Evolutionary conservation across 2,329 filamentous ascomycete species (phyloP), one percentile per base, ranked within the genome.

Genomic region (Grosmannia huntii): DNA sequence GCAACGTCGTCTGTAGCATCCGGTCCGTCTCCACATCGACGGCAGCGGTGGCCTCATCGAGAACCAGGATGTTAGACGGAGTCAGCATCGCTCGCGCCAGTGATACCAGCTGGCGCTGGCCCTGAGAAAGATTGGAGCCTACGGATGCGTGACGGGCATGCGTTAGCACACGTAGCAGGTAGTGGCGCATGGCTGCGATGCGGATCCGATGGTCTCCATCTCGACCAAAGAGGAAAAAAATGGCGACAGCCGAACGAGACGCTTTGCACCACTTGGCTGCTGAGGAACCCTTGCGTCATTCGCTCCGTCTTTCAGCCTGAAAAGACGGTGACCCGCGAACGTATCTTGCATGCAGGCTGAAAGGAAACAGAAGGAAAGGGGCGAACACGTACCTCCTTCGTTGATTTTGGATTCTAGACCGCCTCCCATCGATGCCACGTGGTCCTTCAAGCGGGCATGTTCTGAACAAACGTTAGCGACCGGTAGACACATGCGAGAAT

Each of bases 41-140:
- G 27, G 78, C 82, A 64, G 90, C 90, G 33, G 94, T 99, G 60
- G 95, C 94, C 79, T 99, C 94, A 70, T 99, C 94, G 31, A 99
- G 80, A 2, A 99, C 91, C 61, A 99, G 80, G 66, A 99, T 97
- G 72, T 97, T 97, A 72, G 89, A 95, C 16, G 94, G 94, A 6
- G 92, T 95, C 53, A 99, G 81, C 70, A 99, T 82, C 31, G 95
- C 95, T 55, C 94, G 89, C 48, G 95, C 94, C 52, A 99, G 80
- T 21, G 91, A 96, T 56, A 99, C 82, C 60, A 99, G 84, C 73
- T 99, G 94, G 57, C 92, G 85, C 72, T 99, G 95, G 55, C 94
- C 94, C 70, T 95, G 87, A 59, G 90, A 96, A 59, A 99, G 81
- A 70, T 99, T 99, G 60, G 90, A 96, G 58, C 94, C 89, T 91